These are phyloP conservation scores for Cystobasidium sp. DNA, from an alignment of 1,284 basidiomycete species.

Conservation along the genomic window DNA sequence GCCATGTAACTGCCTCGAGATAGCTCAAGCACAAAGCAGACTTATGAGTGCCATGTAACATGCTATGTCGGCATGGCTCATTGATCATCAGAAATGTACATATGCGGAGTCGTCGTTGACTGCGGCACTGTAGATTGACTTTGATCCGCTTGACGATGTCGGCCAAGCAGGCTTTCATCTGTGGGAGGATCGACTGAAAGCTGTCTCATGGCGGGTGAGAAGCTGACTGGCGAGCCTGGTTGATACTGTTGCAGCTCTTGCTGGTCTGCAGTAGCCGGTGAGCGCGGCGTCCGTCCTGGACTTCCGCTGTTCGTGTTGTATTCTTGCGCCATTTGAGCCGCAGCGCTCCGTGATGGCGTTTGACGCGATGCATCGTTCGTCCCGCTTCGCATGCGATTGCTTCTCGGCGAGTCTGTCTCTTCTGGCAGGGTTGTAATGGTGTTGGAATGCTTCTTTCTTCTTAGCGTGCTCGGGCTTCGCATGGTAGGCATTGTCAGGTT, in stretches of 20 bases:
- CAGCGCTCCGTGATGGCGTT: conserved; percentile 2
- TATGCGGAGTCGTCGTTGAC: conserved; percentile 5
- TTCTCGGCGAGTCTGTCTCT: conserved; percentile 20
- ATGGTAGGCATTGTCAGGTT: conserved; percentile 27
- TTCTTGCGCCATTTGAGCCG: not conserved
- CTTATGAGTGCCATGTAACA: too few relatives aligned
- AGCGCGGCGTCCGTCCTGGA: not conserved
- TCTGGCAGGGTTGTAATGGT: conserved; percentile 35
- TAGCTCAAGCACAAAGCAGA: not conserved
- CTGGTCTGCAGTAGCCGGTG: not conserved
- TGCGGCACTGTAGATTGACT: not conserved
- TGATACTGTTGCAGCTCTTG: conserved; percentile 16
- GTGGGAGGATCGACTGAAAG: conserved; percentile 41
- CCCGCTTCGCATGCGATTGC: not conserved
- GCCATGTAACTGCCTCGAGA: too few relatives aligned
- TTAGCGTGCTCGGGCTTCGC: conserved; percentile 24
- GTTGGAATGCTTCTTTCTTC: conserved; percentile 24
- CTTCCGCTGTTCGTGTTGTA: not conserved
- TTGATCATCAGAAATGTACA: conserved; percentile 7
- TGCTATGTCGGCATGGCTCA: not conserved
- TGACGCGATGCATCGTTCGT: conserved; percentile 1
- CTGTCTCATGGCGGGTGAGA: conserved; percentile 25
- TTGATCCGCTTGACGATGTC: not conserved
- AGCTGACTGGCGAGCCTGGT: not conserved
- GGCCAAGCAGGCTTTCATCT: not conserved